Conservation (phyloP, 176 grass and related monocot species). For the Metroxylon sagu region DNA sequence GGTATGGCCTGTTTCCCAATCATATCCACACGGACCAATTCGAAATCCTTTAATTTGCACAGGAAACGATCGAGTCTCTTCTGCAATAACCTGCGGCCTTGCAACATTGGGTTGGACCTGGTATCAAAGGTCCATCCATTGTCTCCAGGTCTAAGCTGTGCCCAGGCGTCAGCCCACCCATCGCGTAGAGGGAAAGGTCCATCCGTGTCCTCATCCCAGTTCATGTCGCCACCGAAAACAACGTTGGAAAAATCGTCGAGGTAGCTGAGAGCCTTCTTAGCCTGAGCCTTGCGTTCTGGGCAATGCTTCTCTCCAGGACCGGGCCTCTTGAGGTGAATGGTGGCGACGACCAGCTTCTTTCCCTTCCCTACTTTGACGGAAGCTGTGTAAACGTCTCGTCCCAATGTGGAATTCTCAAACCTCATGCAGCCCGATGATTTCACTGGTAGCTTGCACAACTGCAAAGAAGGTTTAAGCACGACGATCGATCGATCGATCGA, state of each 20-base stretch:
- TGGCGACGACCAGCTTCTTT: background rate
- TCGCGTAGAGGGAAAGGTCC: background rate
- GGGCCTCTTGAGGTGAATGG: background rate
- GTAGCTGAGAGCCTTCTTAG: background rate
- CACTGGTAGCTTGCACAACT: no score
- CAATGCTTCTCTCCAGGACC: background rate
- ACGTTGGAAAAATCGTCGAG: background rate
- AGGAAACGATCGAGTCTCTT: no score
- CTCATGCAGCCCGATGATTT: no score
- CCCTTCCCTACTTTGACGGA: no score
- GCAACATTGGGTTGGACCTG: background rate
- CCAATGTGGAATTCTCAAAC: no score
- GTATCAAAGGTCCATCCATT: background rate
- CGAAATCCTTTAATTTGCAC: no score
- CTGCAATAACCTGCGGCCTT: no score
- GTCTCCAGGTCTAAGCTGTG: background rate
- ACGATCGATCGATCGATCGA: no score
- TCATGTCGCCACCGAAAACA: constrained; percentile 1
- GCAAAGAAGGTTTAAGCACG: no score
- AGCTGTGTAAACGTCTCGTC: no score
- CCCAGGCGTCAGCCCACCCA: background rate
- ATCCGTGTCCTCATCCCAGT: background rate
- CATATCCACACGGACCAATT: no score
- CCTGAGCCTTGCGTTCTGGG: background rate
- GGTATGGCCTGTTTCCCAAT: no score